phyloP scores from a whole-genome alignment of 768 basidiomycete genomes.

The Amanita phalloides region DNA sequence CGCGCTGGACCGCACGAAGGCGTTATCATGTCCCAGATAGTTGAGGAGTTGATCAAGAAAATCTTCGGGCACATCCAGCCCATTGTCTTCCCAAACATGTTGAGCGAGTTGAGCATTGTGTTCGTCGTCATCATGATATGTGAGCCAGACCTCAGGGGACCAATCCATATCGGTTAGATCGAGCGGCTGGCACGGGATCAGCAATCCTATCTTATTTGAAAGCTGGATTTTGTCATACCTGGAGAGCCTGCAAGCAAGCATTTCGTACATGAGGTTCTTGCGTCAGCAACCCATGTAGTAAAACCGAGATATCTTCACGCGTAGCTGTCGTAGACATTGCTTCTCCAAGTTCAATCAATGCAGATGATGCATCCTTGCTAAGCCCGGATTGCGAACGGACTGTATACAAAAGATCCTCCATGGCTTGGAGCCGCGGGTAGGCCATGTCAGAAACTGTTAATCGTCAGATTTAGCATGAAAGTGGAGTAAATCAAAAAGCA shows the following conservation, averaged over 20 bases:
- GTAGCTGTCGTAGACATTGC: constrained; percentile 61
- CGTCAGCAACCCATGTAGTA: constrained; percentile 67
- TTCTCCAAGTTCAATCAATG: constrained; percentile 72
- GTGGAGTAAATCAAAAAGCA: background rate
- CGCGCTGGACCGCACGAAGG: constrained; percentile 66
- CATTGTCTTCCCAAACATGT: constrained; percentile 93
- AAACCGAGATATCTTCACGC: constrained; percentile 46
- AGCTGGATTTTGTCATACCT: constrained; percentile 33
- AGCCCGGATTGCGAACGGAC: constrained; percentile 73
- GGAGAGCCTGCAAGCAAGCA: constrained; percentile 83
- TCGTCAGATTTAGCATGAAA: background rate
- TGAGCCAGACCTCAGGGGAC: constrained; percentile 82
- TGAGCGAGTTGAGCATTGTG: constrained; percentile 77
- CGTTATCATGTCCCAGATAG: constrained; percentile 70
- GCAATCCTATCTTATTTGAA: background rate
- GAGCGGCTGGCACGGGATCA: constrained; percentile 49
- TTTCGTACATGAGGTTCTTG: constrained; percentile 85
- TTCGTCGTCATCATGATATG: constrained; percentile 76
- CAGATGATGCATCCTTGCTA: constrained; percentile 73
- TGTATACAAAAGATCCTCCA: constrained; percentile 59
- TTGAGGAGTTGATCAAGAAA: constrained; percentile 46
- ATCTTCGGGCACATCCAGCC: constrained; percentile 70
- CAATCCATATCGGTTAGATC: constrained; percentile 93
- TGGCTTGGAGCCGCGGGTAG: constrained; percentile 66
- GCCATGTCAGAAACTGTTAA: constrained; percentile 52